Conservation (phyloP, 441 rosid genomes). For the Croton setiger region DNA sequence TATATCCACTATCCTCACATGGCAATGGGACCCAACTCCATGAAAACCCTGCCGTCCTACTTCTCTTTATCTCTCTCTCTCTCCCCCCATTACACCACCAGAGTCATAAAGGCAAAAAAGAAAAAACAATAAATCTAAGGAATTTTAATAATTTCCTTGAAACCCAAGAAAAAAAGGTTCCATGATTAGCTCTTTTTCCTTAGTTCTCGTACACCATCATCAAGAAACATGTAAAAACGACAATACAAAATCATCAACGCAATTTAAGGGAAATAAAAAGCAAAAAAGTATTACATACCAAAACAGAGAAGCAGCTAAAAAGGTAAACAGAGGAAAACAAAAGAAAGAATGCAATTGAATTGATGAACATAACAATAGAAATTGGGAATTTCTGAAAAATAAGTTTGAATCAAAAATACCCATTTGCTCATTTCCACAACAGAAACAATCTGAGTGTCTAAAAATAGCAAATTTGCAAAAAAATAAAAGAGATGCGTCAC, state of each 20-base stretch:
- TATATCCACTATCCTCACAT: constrained; percentile 38
- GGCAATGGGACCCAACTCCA: constrained; percentile 47
- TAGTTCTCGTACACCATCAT: constrained; percentile 15
- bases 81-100: neutral
- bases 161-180: constrained; percentile 32
- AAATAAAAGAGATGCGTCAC: neutral
- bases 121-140: neutral
- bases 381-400: neutral
- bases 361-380: neutral
- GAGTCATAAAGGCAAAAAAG: constrained; percentile 26
- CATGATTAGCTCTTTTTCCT: constrained; percentile 10
- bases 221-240: neutral
- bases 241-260: neutral
- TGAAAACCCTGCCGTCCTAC: constrained; percentile 21
- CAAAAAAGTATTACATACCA: neutral
- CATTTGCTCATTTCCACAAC: neutral
- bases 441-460: neutral
- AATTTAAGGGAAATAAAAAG: neutral
- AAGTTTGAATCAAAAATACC: neutral
- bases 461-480: neutral
- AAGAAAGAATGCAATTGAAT: neutral
- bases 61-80: neutral
- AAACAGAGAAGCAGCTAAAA: neutral
- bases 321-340: neutral
- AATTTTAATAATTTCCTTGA: constrained; percentile 37